Evolutionary conservation across 495 filamentous ascomycete genomes (phyloP).

Genomic region (Aspergillus cavernicola): DNA sequence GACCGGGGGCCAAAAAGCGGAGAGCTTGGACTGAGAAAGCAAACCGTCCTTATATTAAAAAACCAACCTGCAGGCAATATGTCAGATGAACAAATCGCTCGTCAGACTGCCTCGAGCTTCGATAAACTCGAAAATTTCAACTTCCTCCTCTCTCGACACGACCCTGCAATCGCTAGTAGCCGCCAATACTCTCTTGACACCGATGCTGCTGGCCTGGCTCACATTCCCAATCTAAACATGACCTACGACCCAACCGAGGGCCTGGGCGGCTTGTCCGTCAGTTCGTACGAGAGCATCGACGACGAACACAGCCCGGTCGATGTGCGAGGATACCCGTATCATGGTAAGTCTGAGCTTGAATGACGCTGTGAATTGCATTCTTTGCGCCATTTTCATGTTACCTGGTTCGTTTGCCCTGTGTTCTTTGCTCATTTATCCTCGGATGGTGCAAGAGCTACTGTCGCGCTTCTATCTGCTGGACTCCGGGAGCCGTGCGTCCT

Average conservation of each 20-base stretch:
- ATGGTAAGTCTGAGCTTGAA: conserved; percentile 33
- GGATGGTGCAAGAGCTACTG: conserved; percentile 18
- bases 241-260: conserved; percentile 48
- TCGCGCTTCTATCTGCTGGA: background rate
- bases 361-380: conserved; percentile 36
- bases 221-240: conserved; percentile 37
- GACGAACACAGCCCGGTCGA: conserved; percentile 44
- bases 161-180: conserved; percentile 31
- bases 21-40: conserved; percentile 5
- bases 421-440: conserved; percentile 13
- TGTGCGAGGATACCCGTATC: conserved; percentile 44
- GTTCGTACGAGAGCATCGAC: conserved; percentile 48
- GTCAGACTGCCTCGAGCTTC: conserved; percentile 27
- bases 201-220: conserved; percentile 35
- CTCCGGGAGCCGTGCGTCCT: conserved; percentile 5
- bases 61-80: conserved; percentile 27
- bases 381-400: conserved; percentile 34
- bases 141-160: conserved; percentile 38
- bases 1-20: conserved; percentile 5
- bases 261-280: conserved; percentile 46
- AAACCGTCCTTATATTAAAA: conserved; percentile 18
- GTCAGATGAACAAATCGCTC: conserved; percentile 38
- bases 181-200: conserved; percentile 45
- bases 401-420: conserved; percentile 27
- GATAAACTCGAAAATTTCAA: conserved; percentile 45